Conservation (phyloP, 2,329 filamentous ascomycete genomes). For the Cladosporium sphaerospermum region DNA sequence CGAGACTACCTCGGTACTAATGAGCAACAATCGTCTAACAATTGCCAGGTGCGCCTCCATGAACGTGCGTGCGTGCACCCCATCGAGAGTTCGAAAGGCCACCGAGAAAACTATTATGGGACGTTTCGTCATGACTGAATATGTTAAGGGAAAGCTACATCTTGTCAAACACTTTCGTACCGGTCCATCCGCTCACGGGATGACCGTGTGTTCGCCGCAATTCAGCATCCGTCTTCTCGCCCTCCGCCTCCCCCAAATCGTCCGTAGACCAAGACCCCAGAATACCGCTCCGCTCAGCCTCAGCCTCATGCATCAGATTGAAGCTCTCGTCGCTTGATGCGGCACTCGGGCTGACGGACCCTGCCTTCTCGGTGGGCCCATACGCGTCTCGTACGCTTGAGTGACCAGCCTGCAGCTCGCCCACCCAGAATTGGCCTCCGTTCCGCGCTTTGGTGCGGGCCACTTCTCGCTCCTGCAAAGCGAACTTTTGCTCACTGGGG, state of each 20-base stretch:
- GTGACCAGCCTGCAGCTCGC: constrained; percentile 14
- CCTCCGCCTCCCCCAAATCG: constrained; percentile 19
- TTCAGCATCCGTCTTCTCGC: constrained; percentile 18
- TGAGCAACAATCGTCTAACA: no score
- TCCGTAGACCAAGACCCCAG: constrained; percentile 18
- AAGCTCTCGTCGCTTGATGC: constrained; percentile 36
- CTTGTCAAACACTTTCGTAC: constrained; percentile 33
- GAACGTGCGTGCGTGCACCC: no score
- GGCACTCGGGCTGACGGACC: constrained; percentile 17
- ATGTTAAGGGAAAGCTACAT: constrained; percentile 22
- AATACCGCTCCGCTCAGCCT: constrained; percentile 33
- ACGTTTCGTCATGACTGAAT: no score
- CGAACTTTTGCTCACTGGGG: constrained; percentile 23
- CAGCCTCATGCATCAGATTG: constrained; percentile 40
- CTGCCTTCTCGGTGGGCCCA: not conserved
- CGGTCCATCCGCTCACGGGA: constrained; percentile 21
- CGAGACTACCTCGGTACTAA: no score
- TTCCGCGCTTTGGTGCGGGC: constrained; percentile 31
- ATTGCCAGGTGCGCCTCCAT: no score
- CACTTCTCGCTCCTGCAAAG: constrained; percentile 41
- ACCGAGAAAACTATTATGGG: no score
- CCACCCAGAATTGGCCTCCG: constrained; percentile 38
- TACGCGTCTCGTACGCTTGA: constrained; percentile 1
- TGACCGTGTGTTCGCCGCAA: constrained; percentile 23
- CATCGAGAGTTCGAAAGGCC: no score